Base-by-base conservation (phyloP, 352 stramenopile species). In the Thraustochytrium striatum region DNA sequence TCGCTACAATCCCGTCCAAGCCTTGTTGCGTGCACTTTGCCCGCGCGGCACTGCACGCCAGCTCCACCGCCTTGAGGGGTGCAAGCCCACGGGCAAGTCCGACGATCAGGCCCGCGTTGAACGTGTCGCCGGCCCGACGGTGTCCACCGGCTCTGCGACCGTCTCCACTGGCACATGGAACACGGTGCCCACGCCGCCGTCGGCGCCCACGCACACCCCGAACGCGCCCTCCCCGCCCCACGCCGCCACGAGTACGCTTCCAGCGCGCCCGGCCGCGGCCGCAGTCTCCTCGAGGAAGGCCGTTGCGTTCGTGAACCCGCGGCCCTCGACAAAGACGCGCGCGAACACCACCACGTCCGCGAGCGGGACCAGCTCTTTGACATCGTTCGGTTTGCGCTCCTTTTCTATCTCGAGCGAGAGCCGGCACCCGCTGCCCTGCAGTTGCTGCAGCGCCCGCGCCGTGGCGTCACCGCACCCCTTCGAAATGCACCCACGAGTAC, bases 401-500 rank as follows among this genome's bases (percentile, higher is more conserved):
- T 75, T 75, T 25, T 75, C 65, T 25, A 75, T 75, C 50, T 75
- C 65, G 5, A 75, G 52, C 9, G 65, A 75, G 32, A 75, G 19
- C 47, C 41, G 58, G 52, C 65, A 75, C 1, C 50, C 52, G 28
- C 41, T 44, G n/a, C n/a, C n/a, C 21, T 58, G 11, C 3, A 61
- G 28, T 11, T 16, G 13, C 43, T 35, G 16, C 19, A 75, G 35
- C 65, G 61, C 68, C 16, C 0, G 21, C 19, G 21, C 21, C 25
- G 52, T 28, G 32, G 8, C 39, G 16, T 41, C 16, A 3, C 44
- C 65, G 28, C 30, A 39, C 11, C 65, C 65, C 65, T 25, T 75
- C 65, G 61, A 75, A 75, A 38, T 75, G 65, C 5, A 61, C 52
- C 65, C 65, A 75, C 0, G 44, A 61, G 65, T 61, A 75, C 5